Evolutionary conservation across 129 eudicot species (phyloP), one percentile per base, ranked within the genome.

Genomic region (Scalesia atractyloides): DNA sequence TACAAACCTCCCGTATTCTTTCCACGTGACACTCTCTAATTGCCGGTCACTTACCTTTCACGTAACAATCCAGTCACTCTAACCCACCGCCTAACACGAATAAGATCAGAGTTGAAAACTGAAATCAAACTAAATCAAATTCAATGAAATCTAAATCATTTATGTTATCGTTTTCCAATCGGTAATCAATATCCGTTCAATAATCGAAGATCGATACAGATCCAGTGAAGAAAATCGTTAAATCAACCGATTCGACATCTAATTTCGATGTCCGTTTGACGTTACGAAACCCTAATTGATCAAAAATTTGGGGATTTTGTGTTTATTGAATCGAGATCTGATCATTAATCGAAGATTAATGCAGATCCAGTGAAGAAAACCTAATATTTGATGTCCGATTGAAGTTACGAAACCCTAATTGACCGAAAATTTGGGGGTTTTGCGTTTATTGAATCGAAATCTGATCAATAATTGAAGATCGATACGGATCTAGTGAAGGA

Each of bases 401-500:
- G 64, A 69, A 48, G 65, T 62, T 33, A 65, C 64, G 73, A 34
- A 75, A 75, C 80, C 80, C 80, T 65, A 53, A 33, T 18, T 56
- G 44, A 26, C 51, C 6, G 52, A 53, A 66, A 66, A 4, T 20
- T 66, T 66, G 73, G 80, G 73, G 80, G 2, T 75, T 75, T 75
- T 66, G 36, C 33, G n/a, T 10, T 66, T 19, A 30, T 30, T 52
- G 39, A 10, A 18, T 37, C 26, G 34, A 13, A 43, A 18, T 72
- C 7, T 13, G 19, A 39, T 36, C 66, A 19, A 18, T 36, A 8
- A 61, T 57, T 26, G 74, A 71, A 56, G 68, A 57, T 58, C 68
- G 9, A 56, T 26, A 58, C 5, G 44, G 12, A 30, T 61, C 39
- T 5, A 22, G 9, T 64, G 19, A 66, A 65, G 20, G 9, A 22